Evolutionary conservation across 2,329 filamentous ascomycete species (phyloP).

Genomic region (Penicillium corylophilum): DNA sequence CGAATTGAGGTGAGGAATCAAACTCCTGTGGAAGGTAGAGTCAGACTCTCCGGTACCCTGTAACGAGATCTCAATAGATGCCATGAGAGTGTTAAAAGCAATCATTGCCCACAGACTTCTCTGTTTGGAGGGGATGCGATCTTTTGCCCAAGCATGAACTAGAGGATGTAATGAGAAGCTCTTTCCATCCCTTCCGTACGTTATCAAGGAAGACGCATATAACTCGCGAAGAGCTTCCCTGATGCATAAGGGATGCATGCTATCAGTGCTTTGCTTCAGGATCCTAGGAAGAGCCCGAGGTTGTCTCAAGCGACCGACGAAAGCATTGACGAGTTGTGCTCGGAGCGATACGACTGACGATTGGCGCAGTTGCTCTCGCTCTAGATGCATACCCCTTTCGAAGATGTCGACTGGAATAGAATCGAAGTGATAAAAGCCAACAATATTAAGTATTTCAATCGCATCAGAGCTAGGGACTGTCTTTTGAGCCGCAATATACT

Average conservation of each 20-base stretch:
- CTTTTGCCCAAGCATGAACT: slow-evolving; percentile 33
- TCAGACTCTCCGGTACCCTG: neutral
- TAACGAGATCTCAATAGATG: slow-evolving; percentile 9
- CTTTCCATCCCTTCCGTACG: slow-evolving; percentile 20
- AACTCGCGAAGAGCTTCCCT: slow-evolving; percentile 16
- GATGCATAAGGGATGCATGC: slow-evolving; percentile 4
- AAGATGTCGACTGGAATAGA: neutral
- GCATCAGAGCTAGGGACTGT: neutral
- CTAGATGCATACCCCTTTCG: neutral
- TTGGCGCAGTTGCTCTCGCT: neutral
- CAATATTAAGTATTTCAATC: neutral
- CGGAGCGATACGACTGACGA: neutral
- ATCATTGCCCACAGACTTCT: slow-evolving; percentile 14
- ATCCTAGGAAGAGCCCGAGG: neutral
- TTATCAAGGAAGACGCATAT: slow-evolving; percentile 14
- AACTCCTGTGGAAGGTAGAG: neutral
- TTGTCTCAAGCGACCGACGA: neutral
- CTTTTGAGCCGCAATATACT: neutral
- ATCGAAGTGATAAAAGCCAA: neutral
- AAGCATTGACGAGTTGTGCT: neutral
- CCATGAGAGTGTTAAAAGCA: slow-evolving; percentile 13
- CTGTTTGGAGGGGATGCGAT: slow-evolving; percentile 21
- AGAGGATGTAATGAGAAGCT: slow-evolving; percentile 33
- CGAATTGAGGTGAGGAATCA: neutral
- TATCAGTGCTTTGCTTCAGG: neutral